Conservation (phyloP, 768 basidiomycete species). For the Scleroderma bovista region DNA sequence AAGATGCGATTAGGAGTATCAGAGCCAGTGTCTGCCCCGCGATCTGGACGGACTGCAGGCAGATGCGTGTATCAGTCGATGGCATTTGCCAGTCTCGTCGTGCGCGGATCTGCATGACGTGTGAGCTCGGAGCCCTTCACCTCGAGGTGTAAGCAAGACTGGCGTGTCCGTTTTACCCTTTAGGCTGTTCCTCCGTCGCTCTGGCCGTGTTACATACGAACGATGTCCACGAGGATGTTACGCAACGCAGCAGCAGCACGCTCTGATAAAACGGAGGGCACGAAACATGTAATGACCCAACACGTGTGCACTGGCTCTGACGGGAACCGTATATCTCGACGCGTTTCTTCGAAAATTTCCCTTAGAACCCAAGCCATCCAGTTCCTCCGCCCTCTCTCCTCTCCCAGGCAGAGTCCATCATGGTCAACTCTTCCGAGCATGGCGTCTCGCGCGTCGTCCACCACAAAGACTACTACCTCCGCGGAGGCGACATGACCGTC, state of each 20-base stretch:
- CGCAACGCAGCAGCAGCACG: slow-evolving; percentile 18
- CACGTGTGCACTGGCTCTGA: slow-evolving; percentile 35
- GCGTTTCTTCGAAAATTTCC: slow-evolving; percentile 32
- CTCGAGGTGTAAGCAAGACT: background rate
- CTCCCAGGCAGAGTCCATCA: slow-evolving; percentile 17
- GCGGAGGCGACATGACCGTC: slow-evolving; percentile 53
- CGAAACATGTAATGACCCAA: slow-evolving; percentile 8
- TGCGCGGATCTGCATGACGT: background rate
- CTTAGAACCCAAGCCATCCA: slow-evolving; percentile 21
- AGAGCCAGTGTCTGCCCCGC: background rate
- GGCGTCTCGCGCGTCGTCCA: slow-evolving; percentile 29
- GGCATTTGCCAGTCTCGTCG: background rate
- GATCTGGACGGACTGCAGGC: background rate
- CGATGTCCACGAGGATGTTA: slow-evolving; percentile 18
- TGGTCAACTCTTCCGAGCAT: slow-evolving; percentile 20
- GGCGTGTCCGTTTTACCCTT: no score
- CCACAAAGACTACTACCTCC: slow-evolving; percentile 48
- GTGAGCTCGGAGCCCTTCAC: background rate
- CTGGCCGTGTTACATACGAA: no score
- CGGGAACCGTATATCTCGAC: slow-evolving; percentile 31
- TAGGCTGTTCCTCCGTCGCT: no score
- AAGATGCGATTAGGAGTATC: background rate
- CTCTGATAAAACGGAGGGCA: no score
- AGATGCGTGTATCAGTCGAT: background rate
- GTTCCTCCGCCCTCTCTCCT: slow-evolving; percentile 26